These are phyloP conservation scores for Lablab purpureus DNA, from an alignment of 306 rosid genomes.

Conservation along the genomic window DNA sequence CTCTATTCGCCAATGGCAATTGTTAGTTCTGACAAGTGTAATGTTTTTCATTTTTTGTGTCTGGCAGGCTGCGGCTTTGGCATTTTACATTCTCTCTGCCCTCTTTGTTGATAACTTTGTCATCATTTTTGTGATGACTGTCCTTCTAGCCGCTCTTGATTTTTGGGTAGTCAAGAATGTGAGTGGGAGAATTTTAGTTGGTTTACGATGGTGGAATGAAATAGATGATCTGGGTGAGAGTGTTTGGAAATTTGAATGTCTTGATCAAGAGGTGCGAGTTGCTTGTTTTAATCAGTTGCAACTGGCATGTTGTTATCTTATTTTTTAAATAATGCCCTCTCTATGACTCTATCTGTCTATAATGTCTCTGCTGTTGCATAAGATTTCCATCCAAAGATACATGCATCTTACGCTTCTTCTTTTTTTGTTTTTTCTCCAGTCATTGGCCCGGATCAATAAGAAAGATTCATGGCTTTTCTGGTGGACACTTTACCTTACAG, in stretches of 20 bases:
- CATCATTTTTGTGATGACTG: conserved; percentile 88
- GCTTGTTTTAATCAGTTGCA: conserved; percentile 18
- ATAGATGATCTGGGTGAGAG: conserved; percentile 89
- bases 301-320: not conserved
- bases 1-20: conserved; percentile 12
- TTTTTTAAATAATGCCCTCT: not conserved
- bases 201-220: conserved; percentile 97
- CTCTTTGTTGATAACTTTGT: conserved; percentile 77
- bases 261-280: conserved; percentile 77
- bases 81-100: conserved; percentile 79
- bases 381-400: not conserved
- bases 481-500: conserved; percentile 83
- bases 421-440: conserved; percentile 52
- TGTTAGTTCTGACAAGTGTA: not conserved
- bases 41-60: conserved; percentile 11
- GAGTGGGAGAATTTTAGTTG: conserved; percentile 91
- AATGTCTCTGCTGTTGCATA: conserved; percentile 10
- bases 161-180: conserved; percentile 97
- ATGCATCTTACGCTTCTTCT: conserved; percentile 35
- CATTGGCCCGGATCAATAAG: conserved; percentile 86
- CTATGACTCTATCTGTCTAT: not conserved
- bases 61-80: conserved; percentile 81
- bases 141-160: conserved; percentile 85
- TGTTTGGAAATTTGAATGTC: conserved; percentile 88
- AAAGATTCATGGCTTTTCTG: conserved; percentile 92